phyloP scores from a whole-genome alignment of 2,329 filamentous ascomycete genomes.

The Lizonia empirigonia region DNA sequence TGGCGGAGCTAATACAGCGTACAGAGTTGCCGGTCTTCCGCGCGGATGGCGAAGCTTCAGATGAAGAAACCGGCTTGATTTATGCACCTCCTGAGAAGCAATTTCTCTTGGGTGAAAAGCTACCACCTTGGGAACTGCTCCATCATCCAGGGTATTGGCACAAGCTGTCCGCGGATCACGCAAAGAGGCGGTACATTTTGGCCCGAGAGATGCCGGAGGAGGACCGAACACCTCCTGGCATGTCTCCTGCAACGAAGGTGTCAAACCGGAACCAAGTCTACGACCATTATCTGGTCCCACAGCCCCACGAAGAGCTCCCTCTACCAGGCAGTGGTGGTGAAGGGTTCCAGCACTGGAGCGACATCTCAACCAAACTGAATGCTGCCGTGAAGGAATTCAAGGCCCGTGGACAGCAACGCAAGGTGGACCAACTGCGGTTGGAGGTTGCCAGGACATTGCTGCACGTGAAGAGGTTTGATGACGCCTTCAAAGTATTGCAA shows the following conservation, averaged over 20 bases:
- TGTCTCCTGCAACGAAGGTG: slow-evolving; percentile 61
- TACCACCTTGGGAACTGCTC: slow-evolving; percentile 63
- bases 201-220: slow-evolving; percentile 64
- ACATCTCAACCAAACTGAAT: slow-evolving; percentile 57
- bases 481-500: slow-evolving; percentile 58
- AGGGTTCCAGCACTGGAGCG: slow-evolving; percentile 58
- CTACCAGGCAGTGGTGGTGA: slow-evolving; percentile 44
- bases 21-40: slow-evolving; percentile 56
- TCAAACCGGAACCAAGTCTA: slow-evolving; percentile 60
- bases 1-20: slow-evolving; percentile 64
- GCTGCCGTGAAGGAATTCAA: slow-evolving; percentile 58
- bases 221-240: slow-evolving; percentile 60
- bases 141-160: slow-evolving; percentile 70
- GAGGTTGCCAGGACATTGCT: slow-evolving; percentile 62
- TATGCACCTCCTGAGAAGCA: slow-evolving; percentile 60
- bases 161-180: slow-evolving; percentile 59
- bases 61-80: slow-evolving; percentile 42
- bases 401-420: slow-evolving; percentile 58
- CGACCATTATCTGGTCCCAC: slow-evolving; percentile 65
- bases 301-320: slow-evolving; percentile 62
- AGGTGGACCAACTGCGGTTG: slow-evolving; percentile 60
- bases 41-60: slow-evolving; percentile 22
- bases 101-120: slow-evolving; percentile 54
- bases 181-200: slow-evolving; percentile 56
- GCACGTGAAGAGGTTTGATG: slow-evolving; percentile 54